Evolutionary conservation across 2,329 filamentous ascomycete genomes (phyloP), one percentile per base, ranked within the genome.

Genomic region (Cladosporium sp.): DNA sequence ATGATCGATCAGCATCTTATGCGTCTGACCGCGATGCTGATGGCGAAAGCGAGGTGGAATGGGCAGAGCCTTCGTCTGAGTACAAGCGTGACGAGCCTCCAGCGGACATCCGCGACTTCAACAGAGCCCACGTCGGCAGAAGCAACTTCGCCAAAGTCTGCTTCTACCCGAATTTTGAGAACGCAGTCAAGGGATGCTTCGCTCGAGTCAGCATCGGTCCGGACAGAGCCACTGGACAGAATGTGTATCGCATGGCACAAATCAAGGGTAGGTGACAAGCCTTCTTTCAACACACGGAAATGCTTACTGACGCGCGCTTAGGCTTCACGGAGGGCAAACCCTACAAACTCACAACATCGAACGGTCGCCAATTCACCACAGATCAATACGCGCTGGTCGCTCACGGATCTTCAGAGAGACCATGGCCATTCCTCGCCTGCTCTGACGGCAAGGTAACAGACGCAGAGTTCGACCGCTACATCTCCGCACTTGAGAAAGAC

Each of bases 141-240:
- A 88, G 84, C 65, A 89, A 92, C 69, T 96, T 99, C 72, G 88
- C 89, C 6, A 86, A 93, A 69, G 88, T 96, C 58, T 97, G 92
- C 80, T 96, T 96, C 77, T 93, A 92, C 66, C 94, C 94, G 11
- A 88, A 88, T 3, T 97, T 99, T 65, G 89, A 96, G 58, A 78
- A 88, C 8, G 83, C 88, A 30, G 89, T 97, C 67, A 85, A 81
- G 15, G 91, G 91, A 54, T 95, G 92, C 73, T 99, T 89, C 72
- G 88, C 88, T 38, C 89, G 94, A 54, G 85, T 97, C 64, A 89
- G 87, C 62, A 84, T 97, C 59, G 93, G 92, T 0, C 82, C 88
- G 12, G 88, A 95, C 70, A 83, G 84, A 11, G 82, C 86, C 20
- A 89, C 84, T 3, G 87, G 88, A 3, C 79, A 87, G 60, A 88